Conservation (phyloP, 2,329 filamentous ascomycete species). For the Paecilomyces variotii region DNA sequence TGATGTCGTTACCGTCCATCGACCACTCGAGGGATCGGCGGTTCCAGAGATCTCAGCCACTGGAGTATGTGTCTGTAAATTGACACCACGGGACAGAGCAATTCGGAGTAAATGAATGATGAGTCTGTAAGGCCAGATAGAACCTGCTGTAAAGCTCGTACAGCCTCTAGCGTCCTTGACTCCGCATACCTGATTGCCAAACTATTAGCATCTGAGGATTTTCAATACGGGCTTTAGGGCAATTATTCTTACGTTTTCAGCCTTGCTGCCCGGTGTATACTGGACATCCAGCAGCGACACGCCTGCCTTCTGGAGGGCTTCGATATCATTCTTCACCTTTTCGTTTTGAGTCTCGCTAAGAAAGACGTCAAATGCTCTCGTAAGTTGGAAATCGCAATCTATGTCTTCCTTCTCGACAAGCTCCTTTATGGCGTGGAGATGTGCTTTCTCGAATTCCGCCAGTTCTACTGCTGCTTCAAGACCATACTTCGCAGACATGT, state of each 20-base stretch:
- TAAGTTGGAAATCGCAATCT: constrained; percentile 36
- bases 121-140: constrained; percentile 65
- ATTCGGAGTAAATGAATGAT: constrained; percentile 65
- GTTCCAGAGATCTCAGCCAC: constrained; percentile 25
- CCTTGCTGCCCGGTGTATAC: constrained; percentile 13
- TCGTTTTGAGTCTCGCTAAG: constrained; percentile 21
- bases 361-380: constrained; percentile 32
- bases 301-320: constrained; percentile 18
- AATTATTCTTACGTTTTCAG: constrained; percentile 14
- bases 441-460: constrained; percentile 31
- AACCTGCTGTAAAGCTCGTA: constrained; percentile 24
- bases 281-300: constrained; percentile 21
- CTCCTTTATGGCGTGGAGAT: constrained; percentile 32
- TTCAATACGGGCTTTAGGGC: not conserved
- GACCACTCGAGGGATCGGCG: constrained; percentile 11
- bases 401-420: constrained; percentile 34
- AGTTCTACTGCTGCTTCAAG: constrained; percentile 30
- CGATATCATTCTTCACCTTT: constrained; percentile 21
- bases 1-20: constrained; percentile 57
- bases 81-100: constrained; percentile 37
- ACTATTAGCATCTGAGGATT: not conserved
- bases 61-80: constrained; percentile 48
- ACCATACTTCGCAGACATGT: constrained; percentile 23
- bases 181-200: constrained; percentile 19
- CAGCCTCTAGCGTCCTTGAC: constrained; percentile 30